Percentiles rank a stretch among this genome's conserved stretches.
phyloP scores from a whole-genome alignment of 768 basidiomycete species.

The Daedalea quercina region DNA sequence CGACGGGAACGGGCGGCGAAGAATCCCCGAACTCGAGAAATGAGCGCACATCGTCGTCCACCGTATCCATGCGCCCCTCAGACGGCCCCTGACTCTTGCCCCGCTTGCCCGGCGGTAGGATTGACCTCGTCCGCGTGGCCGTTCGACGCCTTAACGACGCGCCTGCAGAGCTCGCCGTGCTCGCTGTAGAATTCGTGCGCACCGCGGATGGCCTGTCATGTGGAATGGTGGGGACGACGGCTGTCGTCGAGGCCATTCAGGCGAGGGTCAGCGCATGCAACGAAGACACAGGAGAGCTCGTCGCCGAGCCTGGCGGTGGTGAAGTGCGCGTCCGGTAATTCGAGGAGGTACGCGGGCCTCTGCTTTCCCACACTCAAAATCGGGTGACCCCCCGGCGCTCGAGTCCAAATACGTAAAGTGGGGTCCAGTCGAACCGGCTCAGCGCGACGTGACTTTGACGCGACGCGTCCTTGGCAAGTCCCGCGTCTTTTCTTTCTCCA shows the following conservation, averaged over 20 bases:
- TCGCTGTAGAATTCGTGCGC: constrained; percentile 25
- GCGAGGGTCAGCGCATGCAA: constrained; percentile 23
- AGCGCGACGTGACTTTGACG: not conserved
- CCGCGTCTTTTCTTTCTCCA: not conserved
- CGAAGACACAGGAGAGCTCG: constrained; percentile 7
- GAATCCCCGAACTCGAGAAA: constrained; percentile 6
- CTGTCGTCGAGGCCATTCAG: constrained; percentile 24
- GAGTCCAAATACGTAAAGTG: not conserved
- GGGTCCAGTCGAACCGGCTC: not conserved
- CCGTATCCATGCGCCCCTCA: constrained; percentile 8
- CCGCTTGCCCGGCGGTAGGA: constrained; percentile 11
- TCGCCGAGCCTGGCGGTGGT: constrained; percentile 1
- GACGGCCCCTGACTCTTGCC: constrained; percentile 19
- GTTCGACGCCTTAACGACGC: constrained; percentile 24
- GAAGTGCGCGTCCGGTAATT: not conserved
- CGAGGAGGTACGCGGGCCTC: not conserved
- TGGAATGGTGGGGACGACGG: constrained; percentile 14
- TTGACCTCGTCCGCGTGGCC: constrained; percentile 23
- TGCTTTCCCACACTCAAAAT: not conserved
- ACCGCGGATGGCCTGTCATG: constrained; percentile 12
- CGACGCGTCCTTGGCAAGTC: not conserved
- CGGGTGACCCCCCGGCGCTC: not conserved
- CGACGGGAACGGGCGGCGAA: constrained; percentile 12
- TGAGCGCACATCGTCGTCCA: constrained; percentile 8
- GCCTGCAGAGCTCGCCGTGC: constrained; percentile 18